phyloP scores from a whole-genome alignment of 2,329 filamentous ascomycete species.

The Hypoxylon sp. region DNA sequence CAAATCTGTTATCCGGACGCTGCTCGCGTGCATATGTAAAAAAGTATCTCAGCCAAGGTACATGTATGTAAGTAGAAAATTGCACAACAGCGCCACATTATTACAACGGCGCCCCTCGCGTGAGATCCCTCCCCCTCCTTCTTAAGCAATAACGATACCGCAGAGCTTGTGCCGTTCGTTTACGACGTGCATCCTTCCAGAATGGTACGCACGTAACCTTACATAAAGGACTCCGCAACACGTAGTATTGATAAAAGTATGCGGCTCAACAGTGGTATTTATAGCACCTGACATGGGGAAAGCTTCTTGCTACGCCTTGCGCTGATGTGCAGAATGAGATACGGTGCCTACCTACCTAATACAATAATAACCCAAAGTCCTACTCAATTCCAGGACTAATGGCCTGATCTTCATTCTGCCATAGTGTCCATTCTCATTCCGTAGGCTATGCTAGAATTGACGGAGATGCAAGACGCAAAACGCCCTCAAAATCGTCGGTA shows the following conservation, averaged over 20 bases:
- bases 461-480: not conserved
- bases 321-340: not conserved
- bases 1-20: not conserved
- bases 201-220: not conserved
- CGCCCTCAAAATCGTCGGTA: not conserved
- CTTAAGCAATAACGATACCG: not conserved
- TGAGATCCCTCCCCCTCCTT: not conserved
- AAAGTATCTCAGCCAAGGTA: not conserved
- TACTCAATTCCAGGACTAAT: not conserved
- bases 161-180: not conserved
- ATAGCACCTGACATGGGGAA: not conserved
- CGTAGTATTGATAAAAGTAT: constrained; percentile 3
- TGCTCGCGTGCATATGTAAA: not conserved
- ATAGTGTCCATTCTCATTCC: not conserved
- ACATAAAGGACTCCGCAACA: not conserved
- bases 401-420: not conserved
- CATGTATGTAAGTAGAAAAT: not conserved
- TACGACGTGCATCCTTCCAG: not conserved
- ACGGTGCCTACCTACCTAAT: not conserved
- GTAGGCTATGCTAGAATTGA: not conserved
- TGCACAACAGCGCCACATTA: not conserved
- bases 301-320: constrained; percentile 2
- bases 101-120: not conserved
- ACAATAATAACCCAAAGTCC: not conserved
- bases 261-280: not conserved